Conservation (phyloP, 2,329 filamentous ascomycete genomes). For the Lasiodiplodia theobromae region DNA sequence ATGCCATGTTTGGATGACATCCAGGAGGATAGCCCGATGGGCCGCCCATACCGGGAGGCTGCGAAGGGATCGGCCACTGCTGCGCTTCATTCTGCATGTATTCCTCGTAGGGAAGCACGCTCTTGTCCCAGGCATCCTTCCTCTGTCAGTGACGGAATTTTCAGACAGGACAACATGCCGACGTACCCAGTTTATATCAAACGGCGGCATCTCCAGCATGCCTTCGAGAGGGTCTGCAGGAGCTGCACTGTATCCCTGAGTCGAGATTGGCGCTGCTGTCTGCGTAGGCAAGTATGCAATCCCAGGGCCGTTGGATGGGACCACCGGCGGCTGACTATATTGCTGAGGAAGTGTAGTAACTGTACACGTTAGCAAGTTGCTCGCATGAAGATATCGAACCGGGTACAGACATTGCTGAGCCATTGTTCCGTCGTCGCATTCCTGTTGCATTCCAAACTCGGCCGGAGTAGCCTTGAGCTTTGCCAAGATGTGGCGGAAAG, state of each 20-base stretch:
- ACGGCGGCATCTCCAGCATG: slow-evolving; percentile 29
- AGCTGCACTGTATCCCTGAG: slow-evolving; percentile 9
- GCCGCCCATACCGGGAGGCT: not conserved
- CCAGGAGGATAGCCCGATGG: slow-evolving; percentile 12
- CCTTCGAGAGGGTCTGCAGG: slow-evolving; percentile 13
- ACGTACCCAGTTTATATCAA: slow-evolving; percentile 29
- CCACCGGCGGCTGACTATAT: slow-evolving; percentile 1
- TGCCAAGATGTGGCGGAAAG: slow-evolving; percentile 22
- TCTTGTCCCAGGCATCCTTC: slow-evolving; percentile 28
- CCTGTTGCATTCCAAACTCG: slow-evolving; percentile 7
- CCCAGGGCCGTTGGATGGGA: slow-evolving; percentile 19
- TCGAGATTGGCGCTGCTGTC: not conserved
- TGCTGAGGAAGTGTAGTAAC: slow-evolving; percentile 8
- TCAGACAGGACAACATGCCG: not conserved
- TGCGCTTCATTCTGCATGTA: slow-evolving; percentile 22
- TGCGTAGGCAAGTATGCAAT: slow-evolving; percentile 18
- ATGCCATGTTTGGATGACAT: slow-evolving; percentile 1
- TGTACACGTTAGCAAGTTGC: slow-evolving; percentile 1
- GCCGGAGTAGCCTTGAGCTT: slow-evolving; percentile 13
- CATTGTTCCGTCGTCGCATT: not conserved
- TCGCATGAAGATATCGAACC: not conserved
- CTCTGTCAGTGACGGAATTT: not conserved
- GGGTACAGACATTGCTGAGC: slow-evolving; percentile 15
- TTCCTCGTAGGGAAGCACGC: slow-evolving; percentile 22
- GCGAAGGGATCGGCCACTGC: slow-evolving; percentile 18